Conservation (phyloP, 345 rosid genomes). For the Salix suchowensis region DNA sequence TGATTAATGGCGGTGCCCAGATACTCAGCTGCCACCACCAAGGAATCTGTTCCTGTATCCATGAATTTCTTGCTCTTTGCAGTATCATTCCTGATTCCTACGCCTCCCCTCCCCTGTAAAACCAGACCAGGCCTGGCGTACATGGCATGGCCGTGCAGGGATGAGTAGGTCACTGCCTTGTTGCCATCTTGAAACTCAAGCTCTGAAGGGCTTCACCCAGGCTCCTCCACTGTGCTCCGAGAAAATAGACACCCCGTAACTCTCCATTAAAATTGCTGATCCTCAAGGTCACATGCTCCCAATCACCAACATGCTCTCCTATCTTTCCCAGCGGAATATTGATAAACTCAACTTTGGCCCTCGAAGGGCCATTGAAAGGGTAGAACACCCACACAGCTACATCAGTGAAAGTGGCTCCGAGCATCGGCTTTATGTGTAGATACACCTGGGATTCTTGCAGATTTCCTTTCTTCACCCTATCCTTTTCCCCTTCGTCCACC, state of each 20-base stretch:
- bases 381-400: slow-evolving; percentile 69
- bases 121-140: slow-evolving; percentile 69
- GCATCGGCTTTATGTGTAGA: slow-evolving; percentile 68
- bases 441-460: slow-evolving; percentile 44
- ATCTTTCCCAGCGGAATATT: slow-evolving; percentile 51
- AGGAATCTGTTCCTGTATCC: slow-evolving; percentile 42
- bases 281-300: slow-evolving; percentile 83
- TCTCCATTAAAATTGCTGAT: slow-evolving; percentile 74
- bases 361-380: slow-evolving; percentile 79
- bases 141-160: slow-evolving; percentile 77
- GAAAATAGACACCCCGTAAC: slow-evolving; percentile 46
- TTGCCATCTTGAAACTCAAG: slow-evolving; percentile 57
- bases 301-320: slow-evolving; percentile 83
- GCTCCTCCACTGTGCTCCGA: slow-evolving; percentile 68
- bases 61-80: slow-evolving; percentile 45
- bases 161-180: slow-evolving; percentile 54
- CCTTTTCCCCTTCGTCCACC: slow-evolving; percentile 34
- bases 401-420: slow-evolving; percentile 77
- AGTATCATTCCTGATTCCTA: slow-evolving; percentile 73
- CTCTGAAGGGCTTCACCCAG: slow-evolving; percentile 61
- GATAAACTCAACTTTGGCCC: slow-evolving; percentile 58
- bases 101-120: slow-evolving; percentile 53
- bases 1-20: slow-evolving; percentile 33
- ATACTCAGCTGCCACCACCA: slow-evolving; percentile 55
- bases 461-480: slow-evolving; percentile 67